Percentiles rank a stretch among this genome's conserved stretches.
Conservation (phyloP, 352 stramenopile species). For the Phytophthora pluvialis region DNA sequence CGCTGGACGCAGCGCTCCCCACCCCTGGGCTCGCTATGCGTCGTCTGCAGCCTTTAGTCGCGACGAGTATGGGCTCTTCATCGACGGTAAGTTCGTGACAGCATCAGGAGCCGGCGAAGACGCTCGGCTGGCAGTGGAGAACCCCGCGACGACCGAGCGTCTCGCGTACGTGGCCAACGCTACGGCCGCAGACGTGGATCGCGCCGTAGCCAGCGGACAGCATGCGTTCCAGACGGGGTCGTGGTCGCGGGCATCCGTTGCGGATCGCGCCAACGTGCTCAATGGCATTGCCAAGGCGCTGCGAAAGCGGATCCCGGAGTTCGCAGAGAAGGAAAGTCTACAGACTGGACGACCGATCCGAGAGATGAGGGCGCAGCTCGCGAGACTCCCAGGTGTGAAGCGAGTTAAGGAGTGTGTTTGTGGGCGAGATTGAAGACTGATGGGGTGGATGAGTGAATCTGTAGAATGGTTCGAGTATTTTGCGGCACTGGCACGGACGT, state of each 20-base stretch:
- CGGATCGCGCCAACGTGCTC: conserved; percentile 47
- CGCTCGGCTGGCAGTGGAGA: conserved; percentile 46
- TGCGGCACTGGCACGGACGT: conserved; percentile 66
- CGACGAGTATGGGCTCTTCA: conserved; percentile 53
- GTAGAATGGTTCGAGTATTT: conserved; percentile 89
- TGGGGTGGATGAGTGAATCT: background rate
- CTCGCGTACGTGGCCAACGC: conserved; percentile 47
- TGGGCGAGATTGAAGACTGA: background rate
- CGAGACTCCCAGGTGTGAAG: conserved; percentile 43
- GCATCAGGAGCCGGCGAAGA: conserved; percentile 30
- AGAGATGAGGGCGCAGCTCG: conserved; percentile 63
- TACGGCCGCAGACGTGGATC: conserved; percentile 43
- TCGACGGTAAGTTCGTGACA: conserved; percentile 43
- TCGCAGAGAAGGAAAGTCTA: conserved; percentile 63
- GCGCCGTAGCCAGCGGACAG: conserved; percentile 39
- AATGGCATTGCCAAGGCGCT: conserved; percentile 47
- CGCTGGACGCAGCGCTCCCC: background rate
- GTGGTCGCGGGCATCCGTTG: conserved; percentile 42
- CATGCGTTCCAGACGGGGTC: conserved; percentile 39
- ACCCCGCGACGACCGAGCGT: conserved; percentile 52
- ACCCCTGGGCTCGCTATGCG: background rate
- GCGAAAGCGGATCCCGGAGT: conserved; percentile 47
- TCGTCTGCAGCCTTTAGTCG: conserved; percentile 36
- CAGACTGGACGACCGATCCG: conserved; percentile 68
- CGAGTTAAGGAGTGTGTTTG: background rate